Evolutionary conservation across 257 asterid species (phyloP), one percentile per base, ranked within the genome.

Genomic region (Anisodus acutangulus): DNA sequence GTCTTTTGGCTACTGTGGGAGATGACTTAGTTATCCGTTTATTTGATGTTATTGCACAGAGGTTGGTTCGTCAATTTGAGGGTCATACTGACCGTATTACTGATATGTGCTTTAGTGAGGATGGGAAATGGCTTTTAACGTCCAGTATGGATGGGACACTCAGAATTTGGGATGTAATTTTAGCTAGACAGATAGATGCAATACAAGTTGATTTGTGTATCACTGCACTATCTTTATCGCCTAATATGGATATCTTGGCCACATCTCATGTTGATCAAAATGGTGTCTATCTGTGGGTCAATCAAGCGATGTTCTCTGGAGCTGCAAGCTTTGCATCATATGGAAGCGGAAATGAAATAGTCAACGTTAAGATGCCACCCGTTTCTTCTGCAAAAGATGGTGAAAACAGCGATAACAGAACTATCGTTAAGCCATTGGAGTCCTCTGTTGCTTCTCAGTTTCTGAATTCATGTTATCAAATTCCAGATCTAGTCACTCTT

Each of bases 61-160:
- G 97, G 83, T 88, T 95, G 94, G 99, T 94, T 80, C 90, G 97
- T 64, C 92, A 94, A 87, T 95, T 95, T 84, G 95, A 91, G 89
- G 99, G 99, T 43, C 99, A 95, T 83, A 72, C 90, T 2, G 99
- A 95, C 87, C 96, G 99, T 80, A 89, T 95, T 83, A 95, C 98
- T 12, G 99, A 94, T 83, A 39, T 88, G 85, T 94, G 97, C 93
- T 95, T 94, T 85, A 95, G 97, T 49, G 98, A 94, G 87, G 99
- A 95, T 89, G 99, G 99, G 41, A 95, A 94, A 87, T 95, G 98
- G 99, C 97, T 95, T 81, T 85, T 94, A 82, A 89, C 94, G 17
- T 95, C 98, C 63, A 95, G 98, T 88, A 94, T 95, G 98, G 98
- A 95, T 87, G 98, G 98, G 83, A 95, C 92, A 9, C 86, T 95